Evolutionary conservation across 1,284 basidiomycete species (phyloP).

Genomic region (Rhodofomes roseus): DNA sequence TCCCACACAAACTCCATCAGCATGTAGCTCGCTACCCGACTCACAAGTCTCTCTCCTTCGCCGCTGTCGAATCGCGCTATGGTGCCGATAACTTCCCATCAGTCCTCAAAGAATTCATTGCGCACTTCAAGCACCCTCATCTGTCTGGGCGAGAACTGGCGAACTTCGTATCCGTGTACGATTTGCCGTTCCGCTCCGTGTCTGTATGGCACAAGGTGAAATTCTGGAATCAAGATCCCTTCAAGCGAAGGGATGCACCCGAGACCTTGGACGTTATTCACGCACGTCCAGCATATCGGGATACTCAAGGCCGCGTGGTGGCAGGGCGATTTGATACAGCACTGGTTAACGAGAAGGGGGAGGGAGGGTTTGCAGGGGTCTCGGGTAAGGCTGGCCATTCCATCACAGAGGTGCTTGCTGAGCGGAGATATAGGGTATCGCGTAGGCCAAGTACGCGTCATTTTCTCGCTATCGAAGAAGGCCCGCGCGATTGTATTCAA

Average conservation of each 20-base stretch:
- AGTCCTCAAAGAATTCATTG: conserved; percentile 25
- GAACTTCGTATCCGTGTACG: background rate
- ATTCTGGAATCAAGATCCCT: conserved; percentile 5
- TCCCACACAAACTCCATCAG: conserved; percentile 4
- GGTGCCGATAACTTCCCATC: conserved; percentile 23
- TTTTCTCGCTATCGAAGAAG: conserved; percentile 11
- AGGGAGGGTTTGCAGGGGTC: background rate
- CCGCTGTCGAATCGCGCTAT: conserved; percentile 17
- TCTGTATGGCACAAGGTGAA: conserved; percentile 14
- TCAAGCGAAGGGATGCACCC: background rate
- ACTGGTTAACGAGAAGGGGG: conserved; percentile 10
- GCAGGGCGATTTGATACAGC: conserved; percentile 17
- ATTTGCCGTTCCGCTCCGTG: conserved; percentile 5
- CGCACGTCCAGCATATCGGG: conserved; percentile 5
- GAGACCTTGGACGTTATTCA: conserved; percentile 8
- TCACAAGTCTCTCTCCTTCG: conserved; percentile 11
- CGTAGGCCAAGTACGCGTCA: conserved; percentile 13
- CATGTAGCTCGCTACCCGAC: conserved; percentile 20
- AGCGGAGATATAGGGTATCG: conserved; percentile 11
- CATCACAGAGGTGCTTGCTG: background rate
- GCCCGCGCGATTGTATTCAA: conserved; percentile 5
- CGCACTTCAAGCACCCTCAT: conserved; percentile 4
- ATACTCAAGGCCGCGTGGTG: conserved; percentile 1
- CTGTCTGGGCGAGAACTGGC: conserved; percentile 3
- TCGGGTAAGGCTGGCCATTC: conserved; percentile 1